Evolutionary conservation across 768 basidiomycete species (phyloP), one percentile per base, ranked within the genome.

Genomic region (Tulasnella sp.): DNA sequence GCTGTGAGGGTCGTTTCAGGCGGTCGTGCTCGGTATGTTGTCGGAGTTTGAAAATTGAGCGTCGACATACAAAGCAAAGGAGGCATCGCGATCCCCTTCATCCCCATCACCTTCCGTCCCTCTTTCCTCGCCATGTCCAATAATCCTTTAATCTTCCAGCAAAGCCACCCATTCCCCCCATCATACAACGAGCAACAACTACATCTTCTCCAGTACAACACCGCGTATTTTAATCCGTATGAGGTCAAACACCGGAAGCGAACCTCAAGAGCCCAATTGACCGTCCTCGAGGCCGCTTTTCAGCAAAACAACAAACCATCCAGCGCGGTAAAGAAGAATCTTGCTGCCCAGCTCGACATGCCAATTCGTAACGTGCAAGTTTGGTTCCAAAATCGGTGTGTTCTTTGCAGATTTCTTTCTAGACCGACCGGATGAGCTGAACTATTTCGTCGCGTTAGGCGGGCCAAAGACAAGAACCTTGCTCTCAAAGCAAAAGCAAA

Each of bases 291-390:
- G 69, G 74, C 78, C 58, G 75, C 91, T 63, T 98, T 94, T 70
- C 80, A 79, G 64, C 75, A 77, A 63, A 90, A 92, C 70, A 88
- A 88, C 56, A 98, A 98, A 69, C 93, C 94, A 14, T 92, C 91
- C 68, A 68, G 68, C 42, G 58, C 77, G 6, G 72, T 85, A 35
- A 77, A 94, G 63, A 88, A 86, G 68, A 75, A 79, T 61, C 79
- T 98, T 52, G 85, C 91, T 0, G 71, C 75, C 8, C 77, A 90
- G 71, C 79, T 97, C 57, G 83, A 82, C 61, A 98, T 98, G 93
- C 86, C 87, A 8, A 81, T 90, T 19, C 75, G 93, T 59, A 90
- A 89, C n/a, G 87, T 98, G 2, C 93, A 98, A 78, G 93, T 94
- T 57, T 75, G 79, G 87, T 90, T 90, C 69, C 87, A 91, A 70